A percentile compares a stretch with the other conserved stretches of the same genome.
Conservation (phyloP, 2,329 filamentous ascomycete species). For the Metarhizium humberi region DNA sequence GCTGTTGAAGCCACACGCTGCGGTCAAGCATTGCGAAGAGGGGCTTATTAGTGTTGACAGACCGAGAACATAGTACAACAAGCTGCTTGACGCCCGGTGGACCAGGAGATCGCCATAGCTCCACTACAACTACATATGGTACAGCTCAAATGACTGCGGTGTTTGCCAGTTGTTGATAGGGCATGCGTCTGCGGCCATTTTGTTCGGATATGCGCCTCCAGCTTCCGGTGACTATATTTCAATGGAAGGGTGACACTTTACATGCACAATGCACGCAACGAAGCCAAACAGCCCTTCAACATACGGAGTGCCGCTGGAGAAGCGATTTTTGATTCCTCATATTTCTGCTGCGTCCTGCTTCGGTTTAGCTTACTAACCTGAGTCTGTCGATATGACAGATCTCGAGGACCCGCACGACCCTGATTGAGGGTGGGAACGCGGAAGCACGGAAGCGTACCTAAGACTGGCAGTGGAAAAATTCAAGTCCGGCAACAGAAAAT, state of each 20-base stretch:
- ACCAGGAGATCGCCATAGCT: neutral
- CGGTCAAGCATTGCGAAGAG: neutral
- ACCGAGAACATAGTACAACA: neutral
- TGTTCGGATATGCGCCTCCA: neutral
- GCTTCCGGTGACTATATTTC: neutral
- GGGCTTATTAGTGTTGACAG: neutral
- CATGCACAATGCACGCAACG: too few relatives aligned
- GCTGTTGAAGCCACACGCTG: neutral
- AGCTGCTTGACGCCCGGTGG: neutral
- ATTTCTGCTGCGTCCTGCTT: neutral
- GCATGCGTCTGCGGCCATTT: neutral
- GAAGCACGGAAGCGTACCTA: neutral
- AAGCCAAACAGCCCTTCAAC: too few relatives aligned
- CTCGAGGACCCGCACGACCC: conserved; percentile 3
- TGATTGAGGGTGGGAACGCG: neutral
- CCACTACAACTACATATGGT: neutral
- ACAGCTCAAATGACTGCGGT: neutral
- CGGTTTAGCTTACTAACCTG: neutral
- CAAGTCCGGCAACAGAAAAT: neutral
- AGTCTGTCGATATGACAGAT: conserved; percentile 3
- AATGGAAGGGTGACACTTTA: neutral
- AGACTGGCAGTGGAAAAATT: neutral
- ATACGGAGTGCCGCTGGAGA: too few relatives aligned
- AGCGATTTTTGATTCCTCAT: too few relatives aligned
- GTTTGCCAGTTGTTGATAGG: neutral